Percentiles rank a stretch among this genome's conserved stretches.
Conservation (phyloP, 163 green algal species). For the Dunaliella salina region DNA sequence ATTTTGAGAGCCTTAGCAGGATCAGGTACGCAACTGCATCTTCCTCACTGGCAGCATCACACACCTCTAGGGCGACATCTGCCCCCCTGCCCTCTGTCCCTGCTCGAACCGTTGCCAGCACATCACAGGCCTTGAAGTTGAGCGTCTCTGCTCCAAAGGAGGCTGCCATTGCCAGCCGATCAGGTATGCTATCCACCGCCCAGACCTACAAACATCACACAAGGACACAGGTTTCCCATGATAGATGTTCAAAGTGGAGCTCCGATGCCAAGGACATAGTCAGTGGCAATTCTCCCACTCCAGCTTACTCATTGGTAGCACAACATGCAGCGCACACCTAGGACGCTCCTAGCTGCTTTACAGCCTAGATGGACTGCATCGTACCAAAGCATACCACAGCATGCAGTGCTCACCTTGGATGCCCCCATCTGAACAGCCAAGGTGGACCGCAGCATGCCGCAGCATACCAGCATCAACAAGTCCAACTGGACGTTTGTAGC, state of each 20-base stretch:
- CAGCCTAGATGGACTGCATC: constrained; percentile 55
- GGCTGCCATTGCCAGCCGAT: constrained; percentile 54
- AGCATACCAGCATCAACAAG: too few species aligned
- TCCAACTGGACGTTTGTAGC: too few species aligned
- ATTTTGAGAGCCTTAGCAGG: constrained; percentile 19
- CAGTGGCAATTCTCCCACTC: too few species aligned
- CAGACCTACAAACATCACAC: constrained; percentile 31
- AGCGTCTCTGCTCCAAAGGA: constrained; percentile 34
- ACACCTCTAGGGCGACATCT: constrained; percentile 52
- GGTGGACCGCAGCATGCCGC: too few species aligned
- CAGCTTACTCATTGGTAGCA: too few species aligned
- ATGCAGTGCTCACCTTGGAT: constrained; percentile 14
- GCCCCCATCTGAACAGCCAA: constrained; percentile 54
- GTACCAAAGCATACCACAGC: constrained; percentile 50
- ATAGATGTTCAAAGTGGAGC: too few species aligned
- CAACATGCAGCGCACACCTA: too few species aligned
- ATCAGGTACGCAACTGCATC: constrained; percentile 32
- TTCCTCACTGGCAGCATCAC: not conserved
- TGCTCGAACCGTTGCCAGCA: constrained; percentile 21
- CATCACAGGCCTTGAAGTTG: constrained; percentile 6
- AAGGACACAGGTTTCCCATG: too few species aligned
- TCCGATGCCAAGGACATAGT: too few species aligned
- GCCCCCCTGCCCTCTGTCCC: constrained; percentile 49
- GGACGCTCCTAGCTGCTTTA: constrained; percentile 40
- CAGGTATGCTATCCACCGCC: constrained; percentile 55